phyloP scores from a whole-genome alignment of 345 rosid genomes.

The Dimocarpus longan region DNA sequence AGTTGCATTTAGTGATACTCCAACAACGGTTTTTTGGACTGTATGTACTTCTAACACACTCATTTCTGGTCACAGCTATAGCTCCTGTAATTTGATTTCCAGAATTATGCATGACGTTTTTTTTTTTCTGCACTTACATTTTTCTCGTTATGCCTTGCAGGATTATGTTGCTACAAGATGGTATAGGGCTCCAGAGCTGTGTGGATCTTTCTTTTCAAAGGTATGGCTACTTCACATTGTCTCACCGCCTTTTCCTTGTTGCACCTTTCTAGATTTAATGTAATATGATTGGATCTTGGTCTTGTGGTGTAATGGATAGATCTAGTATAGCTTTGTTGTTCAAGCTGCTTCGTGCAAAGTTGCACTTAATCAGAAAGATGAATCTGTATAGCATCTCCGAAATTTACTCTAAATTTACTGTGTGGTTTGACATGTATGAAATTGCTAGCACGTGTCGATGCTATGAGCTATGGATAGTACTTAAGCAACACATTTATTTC shows the following conservation, averaged over 20 bases:
- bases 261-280: neutral
- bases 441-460: constrained; percentile 1
- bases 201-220: constrained; percentile 97
- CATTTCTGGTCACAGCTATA: constrained; percentile 4
- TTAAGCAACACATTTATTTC: constrained; percentile 28
- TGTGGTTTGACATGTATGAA: constrained; percentile 1
- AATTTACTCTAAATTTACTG: neutral
- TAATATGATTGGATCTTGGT: constrained; percentile 22
- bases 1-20: constrained; percentile 89
- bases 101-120: constrained; percentile 15
- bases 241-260: neutral
- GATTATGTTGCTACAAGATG: constrained; percentile 99
- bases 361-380: neutral
- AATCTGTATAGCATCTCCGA: neutral
- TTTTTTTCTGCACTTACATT: constrained; percentile 10
- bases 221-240: constrained; percentile 40
- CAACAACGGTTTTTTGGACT: constrained; percentile 94
- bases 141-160: constrained; percentile 37
- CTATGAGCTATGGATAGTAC: constrained; percentile 21
- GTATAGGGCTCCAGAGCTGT: constrained; percentile 98
- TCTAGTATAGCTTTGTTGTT: constrained; percentile 7
- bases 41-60: constrained; percentile 39
- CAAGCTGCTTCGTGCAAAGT: neutral
- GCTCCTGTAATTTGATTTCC: neutral
- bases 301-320: constrained; percentile 6